Base-by-base conservation (phyloP, 163 green algal species). In the Dunaliella salina region DNA sequence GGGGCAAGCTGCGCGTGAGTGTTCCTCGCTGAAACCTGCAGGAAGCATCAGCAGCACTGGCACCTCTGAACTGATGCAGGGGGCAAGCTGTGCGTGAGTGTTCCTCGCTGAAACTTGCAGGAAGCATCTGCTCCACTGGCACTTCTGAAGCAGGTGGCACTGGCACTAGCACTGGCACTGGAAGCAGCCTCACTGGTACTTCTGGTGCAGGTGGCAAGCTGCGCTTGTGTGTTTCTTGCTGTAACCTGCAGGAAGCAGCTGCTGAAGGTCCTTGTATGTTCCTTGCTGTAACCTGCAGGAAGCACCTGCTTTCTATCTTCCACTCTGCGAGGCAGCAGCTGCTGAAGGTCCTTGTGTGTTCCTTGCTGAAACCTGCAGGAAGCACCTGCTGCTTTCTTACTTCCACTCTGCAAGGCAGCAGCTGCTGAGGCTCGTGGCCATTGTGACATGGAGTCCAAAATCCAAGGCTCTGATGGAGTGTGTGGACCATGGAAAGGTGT, bases 241-340 rank as follows among this genome's bases (percentile, higher is more conserved):
- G n/a, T n/a, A 20, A 81, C 84, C 50, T n/a, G 82, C 84, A 85
- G 90, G 0, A 88, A 93, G 87, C 86, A 90, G 88, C 89, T 93
- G 75, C 83, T 93, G 81, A 87, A 89, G 13, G 50, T 85, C 12
- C 75, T 81, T 45, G 40, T 8, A 15, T 50, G 40, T 50, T 50
- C 40, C 40, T 59, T 13, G 3, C 26, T 50, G n/a, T n/a, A 20
- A 81, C 84, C 50, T n/a, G 82, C 84, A 93, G 90, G 85, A 88
- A 90, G 32, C 83, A 87, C 29, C 71, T 91, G 63, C 85, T 93
- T 63, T 32, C 80, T n/a, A 89, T 90, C 84, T 57, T 93, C 29
- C 88, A 93, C 71, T 81, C 80, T 63, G 84, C 88, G 1, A 85
- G 90, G 0, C 90, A 93, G 87, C 86, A 90, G 88, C 89, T 93